These are phyloP conservation scores for Epithemia pelagica DNA, from an alignment of 108 stramenopile genomes.

Conservation along the genomic window DNA sequence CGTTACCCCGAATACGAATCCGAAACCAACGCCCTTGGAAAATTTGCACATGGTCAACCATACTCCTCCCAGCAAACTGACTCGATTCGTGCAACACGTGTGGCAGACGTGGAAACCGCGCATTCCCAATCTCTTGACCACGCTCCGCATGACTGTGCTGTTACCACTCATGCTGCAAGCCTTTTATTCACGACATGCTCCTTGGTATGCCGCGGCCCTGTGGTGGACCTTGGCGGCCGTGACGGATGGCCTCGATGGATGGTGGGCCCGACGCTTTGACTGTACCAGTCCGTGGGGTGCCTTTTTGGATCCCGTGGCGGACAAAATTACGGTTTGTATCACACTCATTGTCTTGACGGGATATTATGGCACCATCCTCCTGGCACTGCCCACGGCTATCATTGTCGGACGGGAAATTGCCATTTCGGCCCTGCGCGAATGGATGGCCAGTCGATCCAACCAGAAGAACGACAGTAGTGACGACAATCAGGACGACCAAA, in stretches of 20 bases:
- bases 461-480: slow-evolving; percentile 64
- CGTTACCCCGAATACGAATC: too few relatives aligned
- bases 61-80: background rate
- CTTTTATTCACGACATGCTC: background rate
- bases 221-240: slow-evolving; percentile 28
- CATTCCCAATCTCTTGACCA: background rate
- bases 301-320: slow-evolving; percentile 96
- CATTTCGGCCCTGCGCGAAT: slow-evolving; percentile 90
- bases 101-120: background rate
- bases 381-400: slow-evolving; percentile 65
- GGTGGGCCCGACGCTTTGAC: slow-evolving; percentile 80
- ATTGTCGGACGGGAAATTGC: slow-evolving; percentile 87
- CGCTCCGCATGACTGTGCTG: background rate
- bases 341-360: slow-evolving; percentile 80
- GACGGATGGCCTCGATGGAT: slow-evolving; percentile 94
- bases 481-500: background rate
- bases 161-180: background rate
- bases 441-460: slow-evolving; percentile 92
- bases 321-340: slow-evolving; percentile 93
- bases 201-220: background rate
- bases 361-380: slow-evolving; percentile 40
- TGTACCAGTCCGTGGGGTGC: slow-evolving; percentile 81
- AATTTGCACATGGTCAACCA: background rate
- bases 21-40: background rate
- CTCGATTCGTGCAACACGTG: background rate